Evolutionary conservation across 768 basidiomycete species (phyloP).

Genomic region (Kwoniella dejecticola): DNA sequence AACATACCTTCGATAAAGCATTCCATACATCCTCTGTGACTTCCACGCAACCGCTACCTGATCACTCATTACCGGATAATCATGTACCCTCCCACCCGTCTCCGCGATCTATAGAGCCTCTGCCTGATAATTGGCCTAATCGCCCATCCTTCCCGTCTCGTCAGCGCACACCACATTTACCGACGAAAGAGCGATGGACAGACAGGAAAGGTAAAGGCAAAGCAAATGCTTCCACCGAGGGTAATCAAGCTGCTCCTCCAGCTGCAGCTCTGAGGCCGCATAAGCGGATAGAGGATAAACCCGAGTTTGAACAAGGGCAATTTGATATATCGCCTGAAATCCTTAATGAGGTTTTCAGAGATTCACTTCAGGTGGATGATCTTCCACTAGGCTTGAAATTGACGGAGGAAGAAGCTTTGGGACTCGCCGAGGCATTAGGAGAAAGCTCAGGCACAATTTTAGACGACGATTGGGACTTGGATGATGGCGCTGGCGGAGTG

Average conservation of each 20-base stretch:
- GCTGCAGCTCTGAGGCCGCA: too few species aligned
- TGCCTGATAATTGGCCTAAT: background rate
- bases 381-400: background rate
- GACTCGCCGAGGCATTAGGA: background rate
- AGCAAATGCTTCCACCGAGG: background rate
- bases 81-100: background rate
- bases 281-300: background rate
- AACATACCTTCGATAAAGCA: slow-evolving; percentile 2
- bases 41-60: slow-evolving; percentile 11
- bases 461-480: slow-evolving; percentile 1
- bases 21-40: background rate
- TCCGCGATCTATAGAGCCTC: background rate
- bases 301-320: background rate
- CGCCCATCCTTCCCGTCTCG: background rate
- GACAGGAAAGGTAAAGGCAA: slow-evolving; percentile 1
- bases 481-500: background rate
- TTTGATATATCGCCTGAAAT: slow-evolving; percentile 1
- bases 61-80: slow-evolving; percentile 8
- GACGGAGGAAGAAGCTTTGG: background rate
- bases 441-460: background rate
- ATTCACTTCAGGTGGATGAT: background rate
- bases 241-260: too few species aligned
- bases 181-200: background rate
- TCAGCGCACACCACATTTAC: too few species aligned
- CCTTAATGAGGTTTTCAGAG: slow-evolving; percentile 3